phyloP scores from a whole-genome alignment of 805 yeast genomes.

The Yarrowia alimentaria region DNA sequence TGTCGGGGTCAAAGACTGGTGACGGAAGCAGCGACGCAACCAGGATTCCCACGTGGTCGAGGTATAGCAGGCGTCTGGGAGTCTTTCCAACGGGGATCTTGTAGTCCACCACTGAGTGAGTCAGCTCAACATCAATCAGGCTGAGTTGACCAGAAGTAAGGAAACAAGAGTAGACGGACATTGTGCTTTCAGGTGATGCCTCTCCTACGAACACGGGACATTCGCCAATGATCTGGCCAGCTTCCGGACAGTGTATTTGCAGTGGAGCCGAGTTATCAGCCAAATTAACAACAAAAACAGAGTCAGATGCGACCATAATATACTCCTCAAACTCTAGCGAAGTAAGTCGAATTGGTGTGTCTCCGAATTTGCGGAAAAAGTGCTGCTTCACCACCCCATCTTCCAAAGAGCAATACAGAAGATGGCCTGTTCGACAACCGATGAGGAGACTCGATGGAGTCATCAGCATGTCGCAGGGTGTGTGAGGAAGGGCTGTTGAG shows the following conservation, averaged over 20 bases:
- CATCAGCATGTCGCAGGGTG: constrained; percentile 15
- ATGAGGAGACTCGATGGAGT: constrained; percentile 1
- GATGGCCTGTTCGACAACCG: constrained; percentile 16
- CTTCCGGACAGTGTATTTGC: neutral
- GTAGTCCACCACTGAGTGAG: neutral
- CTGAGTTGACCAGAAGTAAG: constrained; percentile 5
- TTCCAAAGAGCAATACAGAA: neutral
- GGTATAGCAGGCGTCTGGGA: constrained; percentile 7
- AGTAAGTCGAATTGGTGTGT: neutral
- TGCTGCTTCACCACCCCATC: too few relatives aligned
- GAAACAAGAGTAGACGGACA: constrained; percentile 5
- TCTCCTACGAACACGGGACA: constrained; percentile 20
- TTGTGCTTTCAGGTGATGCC: constrained; percentile 3
- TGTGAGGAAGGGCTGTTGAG: constrained; percentile 1
- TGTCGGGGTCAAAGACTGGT: neutral
- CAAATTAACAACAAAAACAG: constrained; percentile 4
- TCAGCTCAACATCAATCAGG: constrained; percentile 5
- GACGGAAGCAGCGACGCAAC: neutral
- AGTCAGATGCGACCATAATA: constrained; percentile 4
- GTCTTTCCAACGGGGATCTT: constrained; percentile 6
- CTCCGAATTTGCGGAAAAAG: constrained; percentile 16
- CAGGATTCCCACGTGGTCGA: constrained; percentile 2
- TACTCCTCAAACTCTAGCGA: constrained; percentile 12
- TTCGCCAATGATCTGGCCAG: constrained; percentile 1
- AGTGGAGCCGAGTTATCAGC: constrained; percentile 6